Evolutionary conservation across 768 basidiomycete species (phyloP), one percentile per base, ranked within the genome.

Genomic region (Calocybe gangraenosa): DNA sequence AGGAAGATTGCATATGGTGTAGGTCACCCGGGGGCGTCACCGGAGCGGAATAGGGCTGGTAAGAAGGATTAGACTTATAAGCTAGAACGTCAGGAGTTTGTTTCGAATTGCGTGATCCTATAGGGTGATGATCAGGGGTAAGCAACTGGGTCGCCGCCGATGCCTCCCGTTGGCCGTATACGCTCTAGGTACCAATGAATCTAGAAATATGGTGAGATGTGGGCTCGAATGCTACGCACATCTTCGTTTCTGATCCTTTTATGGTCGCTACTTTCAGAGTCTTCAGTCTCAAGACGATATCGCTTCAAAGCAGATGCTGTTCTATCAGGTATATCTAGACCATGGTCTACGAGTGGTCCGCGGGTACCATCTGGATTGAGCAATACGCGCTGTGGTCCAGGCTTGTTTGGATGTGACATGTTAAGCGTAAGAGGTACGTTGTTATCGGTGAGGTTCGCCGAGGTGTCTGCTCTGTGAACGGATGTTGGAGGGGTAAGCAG

Each of bases 401-500:
- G 48, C 31, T 49, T 50, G n/a, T 49, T 51, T 21, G 45, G 9
- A 10, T 34, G 34, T 14, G 49, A 52, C 35, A 52, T 46, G 31
- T 23, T 33, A 30, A 52, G 47, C 7, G 32, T 38, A 7, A 39
- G 21, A 2, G 40, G 35, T n/a, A 42, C 14, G 19, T 50, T 41
- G 7, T 25, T 2, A 28, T 54, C 46, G 11, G 17, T 25, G 7
- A 36, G 32, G 3, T 44, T 36, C n/a, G 23, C 36, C 18, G 43
- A 48, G 11, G 34, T 42, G 17, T 23, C 40, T 28, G 19, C 41
- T 2, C 42, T 22, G 15, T 42, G 44, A 42, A 51, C 30, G 3
- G 56, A 50, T 3, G 37, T 48, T 5, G 52, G 53, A 33, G 53
- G 53, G 41, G 44, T 52, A 20, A 49, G 55, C 4, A 54, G 49